Percentiles rank a stretch among this genome's conserved stretches.
These are phyloP conservation scores for Penicillium sp. DNA, from an alignment of 2,329 filamentous ascomycete species.

Conservation along the genomic window DNA sequence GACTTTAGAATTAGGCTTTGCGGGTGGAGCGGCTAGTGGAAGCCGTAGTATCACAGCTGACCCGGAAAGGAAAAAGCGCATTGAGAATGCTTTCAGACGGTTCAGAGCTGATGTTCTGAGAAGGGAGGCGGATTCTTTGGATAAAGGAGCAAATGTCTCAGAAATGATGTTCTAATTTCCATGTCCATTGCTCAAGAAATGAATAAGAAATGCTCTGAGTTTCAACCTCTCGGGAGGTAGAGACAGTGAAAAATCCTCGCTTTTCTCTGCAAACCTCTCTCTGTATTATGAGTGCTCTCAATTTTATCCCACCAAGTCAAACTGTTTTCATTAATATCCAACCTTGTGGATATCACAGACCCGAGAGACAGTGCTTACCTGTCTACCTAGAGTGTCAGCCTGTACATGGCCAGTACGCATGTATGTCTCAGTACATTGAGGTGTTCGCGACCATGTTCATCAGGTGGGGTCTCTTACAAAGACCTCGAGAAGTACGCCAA, in stretches of 20 bases:
- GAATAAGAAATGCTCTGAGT: neutral
- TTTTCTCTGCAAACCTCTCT: neutral
- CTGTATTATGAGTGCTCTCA: neutral
- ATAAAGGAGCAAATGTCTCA: constrained; percentile 43
- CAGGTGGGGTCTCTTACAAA: neutral
- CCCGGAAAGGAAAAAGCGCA: constrained; percentile 57
- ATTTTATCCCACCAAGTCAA: neutral
- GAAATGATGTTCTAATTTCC: constrained; percentile 27
- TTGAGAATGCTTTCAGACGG: constrained; percentile 65
- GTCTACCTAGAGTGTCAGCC: too few species aligned
- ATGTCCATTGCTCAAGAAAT: neutral
- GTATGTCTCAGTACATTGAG: neutral
- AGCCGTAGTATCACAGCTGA: constrained; percentile 58
- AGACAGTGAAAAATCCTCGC: neutral
- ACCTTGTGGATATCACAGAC: too few species aligned
- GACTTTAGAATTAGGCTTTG: constrained; percentile 48
- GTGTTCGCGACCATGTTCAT: neutral
- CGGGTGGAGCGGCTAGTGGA: constrained; percentile 61
- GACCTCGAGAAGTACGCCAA: too few species aligned
- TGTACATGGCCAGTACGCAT: too few species aligned
- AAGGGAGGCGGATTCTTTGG: constrained; percentile 60
- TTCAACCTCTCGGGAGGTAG: neutral
- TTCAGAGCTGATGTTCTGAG: constrained; percentile 67
- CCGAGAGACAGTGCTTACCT: too few species aligned
- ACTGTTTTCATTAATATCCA: too few species aligned